Evolutionary conservation across 768 basidiomycete genomes (phyloP).

Genomic region (Boletus edulis): DNA sequence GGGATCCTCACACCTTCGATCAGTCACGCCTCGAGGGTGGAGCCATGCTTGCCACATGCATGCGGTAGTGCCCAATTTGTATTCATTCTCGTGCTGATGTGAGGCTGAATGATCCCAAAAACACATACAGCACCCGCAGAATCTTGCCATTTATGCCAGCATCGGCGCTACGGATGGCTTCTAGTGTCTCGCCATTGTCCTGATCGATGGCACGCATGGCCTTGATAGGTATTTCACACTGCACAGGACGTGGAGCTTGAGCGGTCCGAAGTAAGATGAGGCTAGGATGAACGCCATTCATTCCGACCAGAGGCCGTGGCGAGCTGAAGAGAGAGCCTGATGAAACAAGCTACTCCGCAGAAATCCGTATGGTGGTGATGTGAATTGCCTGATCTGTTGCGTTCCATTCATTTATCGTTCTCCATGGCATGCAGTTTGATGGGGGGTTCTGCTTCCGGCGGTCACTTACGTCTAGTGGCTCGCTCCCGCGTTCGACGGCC

Average conservation of each 20-base stretch:
- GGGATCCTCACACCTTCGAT: constrained; percentile 31
- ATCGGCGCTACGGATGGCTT: constrained; percentile 22
- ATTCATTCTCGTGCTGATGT: constrained; percentile 27
- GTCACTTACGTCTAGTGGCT: constrained; percentile 32
- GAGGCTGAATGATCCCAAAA: constrained; percentile 15
- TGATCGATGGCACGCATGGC: constrained; percentile 14
- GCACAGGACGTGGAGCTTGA: constrained; percentile 32
- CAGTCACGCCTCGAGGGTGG: constrained; percentile 36
- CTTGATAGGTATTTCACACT: constrained; percentile 19
- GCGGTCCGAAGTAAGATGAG: constrained; percentile 18
- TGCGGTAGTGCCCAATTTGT: constrained; percentile 28
- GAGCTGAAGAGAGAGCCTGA: constrained; percentile 7
- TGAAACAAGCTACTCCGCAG: constrained; percentile 15
- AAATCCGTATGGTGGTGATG: constrained; percentile 13
- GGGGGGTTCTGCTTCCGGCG: constrained; percentile 22
- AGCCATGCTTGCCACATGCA: constrained; percentile 34
- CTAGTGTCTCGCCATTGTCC: constrained; percentile 9
- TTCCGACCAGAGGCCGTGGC: constrained; percentile 7
- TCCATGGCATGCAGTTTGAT: constrained; percentile 20
- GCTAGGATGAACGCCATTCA: constrained; percentile 20
- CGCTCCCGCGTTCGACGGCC: constrained; percentile 31
- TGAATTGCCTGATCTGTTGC: constrained; percentile 8
- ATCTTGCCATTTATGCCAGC: constrained; percentile 21
- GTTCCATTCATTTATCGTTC: constrained; percentile 25
- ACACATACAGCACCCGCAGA: constrained; percentile 23